phyloP scores from a whole-genome alignment of 345 rosid genomes.

The Populus alba region DNA sequence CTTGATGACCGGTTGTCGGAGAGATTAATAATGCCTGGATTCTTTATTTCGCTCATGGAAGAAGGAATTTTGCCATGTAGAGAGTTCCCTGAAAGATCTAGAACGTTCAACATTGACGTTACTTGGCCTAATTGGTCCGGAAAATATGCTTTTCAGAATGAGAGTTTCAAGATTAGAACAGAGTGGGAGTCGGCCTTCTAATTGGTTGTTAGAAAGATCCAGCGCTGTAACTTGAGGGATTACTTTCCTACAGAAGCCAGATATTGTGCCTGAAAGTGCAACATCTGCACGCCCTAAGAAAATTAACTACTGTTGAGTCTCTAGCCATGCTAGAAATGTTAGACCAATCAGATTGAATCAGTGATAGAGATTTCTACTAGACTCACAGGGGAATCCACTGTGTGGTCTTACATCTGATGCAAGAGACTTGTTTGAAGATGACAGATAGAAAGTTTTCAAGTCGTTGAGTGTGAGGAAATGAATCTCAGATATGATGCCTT shows the following conservation, averaged over 20 bases:
- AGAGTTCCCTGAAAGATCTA: slow-evolving; percentile 5
- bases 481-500: not conserved
- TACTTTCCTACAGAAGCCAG: slow-evolving; percentile 23
- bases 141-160: not conserved
- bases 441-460: not conserved
- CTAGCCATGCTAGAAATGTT: slow-evolving; percentile 28
- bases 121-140: not conserved
- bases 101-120: not conserved
- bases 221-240: not conserved
- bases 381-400: slow-evolving; percentile 27
- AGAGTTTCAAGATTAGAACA: not conserved
- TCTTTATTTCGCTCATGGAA: not conserved
- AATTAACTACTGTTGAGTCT: slow-evolving; percentile 1
- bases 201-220: slow-evolving; percentile 27
- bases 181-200: slow-evolving; percentile 18
- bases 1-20: slow-evolving; percentile 6
- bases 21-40: not conserved
- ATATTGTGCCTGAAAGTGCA: slow-evolving; percentile 11
- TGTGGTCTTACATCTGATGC: not conserved
- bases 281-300: not conserved
- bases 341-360: slow-evolving; percentile 10
- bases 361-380: not conserved
- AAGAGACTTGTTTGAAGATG: not conserved
- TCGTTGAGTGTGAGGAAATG: slow-evolving; percentile 16
- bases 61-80: not conserved